Evolutionary conservation across 2,329 filamentous ascomycete species (phyloP).

Genomic region (Arthrobotrys conoides): DNA sequence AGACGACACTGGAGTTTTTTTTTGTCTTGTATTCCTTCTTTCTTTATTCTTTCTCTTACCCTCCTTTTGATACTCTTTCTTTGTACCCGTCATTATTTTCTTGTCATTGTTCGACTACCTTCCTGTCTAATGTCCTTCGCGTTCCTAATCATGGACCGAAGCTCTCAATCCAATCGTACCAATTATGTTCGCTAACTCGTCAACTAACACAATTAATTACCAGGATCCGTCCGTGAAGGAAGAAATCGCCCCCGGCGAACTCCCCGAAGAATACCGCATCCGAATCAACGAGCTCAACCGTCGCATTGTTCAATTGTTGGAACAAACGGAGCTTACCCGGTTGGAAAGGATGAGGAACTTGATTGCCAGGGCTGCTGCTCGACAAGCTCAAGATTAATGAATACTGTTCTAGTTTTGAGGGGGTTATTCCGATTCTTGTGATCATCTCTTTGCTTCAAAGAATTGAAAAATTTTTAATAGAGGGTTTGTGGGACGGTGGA

Average conservation of each 20-base stretch:
- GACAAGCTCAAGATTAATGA: neutral
- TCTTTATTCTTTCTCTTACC: neutral
- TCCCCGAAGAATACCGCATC: neutral
- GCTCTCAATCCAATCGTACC: constrained; percentile 1
- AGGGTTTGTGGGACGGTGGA: neutral
- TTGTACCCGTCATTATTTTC: neutral
- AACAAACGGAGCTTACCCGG: neutral
- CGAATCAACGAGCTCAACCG: neutral
- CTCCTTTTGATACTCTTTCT: neutral
- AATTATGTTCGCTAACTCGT: constrained; percentile 12
- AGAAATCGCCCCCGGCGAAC: neutral
- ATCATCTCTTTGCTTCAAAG: neutral
- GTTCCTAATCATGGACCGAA: constrained; percentile 11
- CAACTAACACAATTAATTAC: neutral
- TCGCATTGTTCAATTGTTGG: neutral
- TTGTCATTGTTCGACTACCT: neutral
- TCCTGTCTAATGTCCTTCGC: constrained; percentile 3
- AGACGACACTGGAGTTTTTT: neutral
- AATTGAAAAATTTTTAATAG: neutral
- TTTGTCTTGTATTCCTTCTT: neutral
- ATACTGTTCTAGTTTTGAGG: neutral
- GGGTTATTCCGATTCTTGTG: neutral
- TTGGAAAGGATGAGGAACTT: neutral
- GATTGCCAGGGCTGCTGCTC: neutral
- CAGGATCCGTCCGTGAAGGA: neutral